A percentile compares a stretch with the other conserved stretches of the same genome.
These are phyloP conservation scores for Olyra latifolia DNA, from an alignment of 176 grass and related monocot genomes.

Conservation along the genomic window DNA sequence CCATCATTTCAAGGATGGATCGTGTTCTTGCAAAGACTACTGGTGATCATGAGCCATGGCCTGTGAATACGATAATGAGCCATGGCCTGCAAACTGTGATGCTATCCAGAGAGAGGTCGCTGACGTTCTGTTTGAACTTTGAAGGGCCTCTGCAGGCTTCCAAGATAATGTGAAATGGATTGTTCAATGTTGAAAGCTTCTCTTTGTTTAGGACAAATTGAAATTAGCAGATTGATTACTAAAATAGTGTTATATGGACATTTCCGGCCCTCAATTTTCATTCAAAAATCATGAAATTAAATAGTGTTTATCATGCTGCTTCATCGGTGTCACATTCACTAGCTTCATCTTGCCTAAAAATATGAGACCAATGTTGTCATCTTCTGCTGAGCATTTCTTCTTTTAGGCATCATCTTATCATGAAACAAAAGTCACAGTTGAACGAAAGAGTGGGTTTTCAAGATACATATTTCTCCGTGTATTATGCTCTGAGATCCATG, in stretches of 20 bases:
- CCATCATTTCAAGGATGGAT: slow-evolving; percentile 84
- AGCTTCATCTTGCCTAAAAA: not conserved
- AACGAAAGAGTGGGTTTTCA: too few species aligned
- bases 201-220: not conserved
- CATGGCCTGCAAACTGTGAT: not conserved
- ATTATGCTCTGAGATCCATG: too few species aligned
- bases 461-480: too few species aligned
- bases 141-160: not conserved
- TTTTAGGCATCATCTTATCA: not conserved
- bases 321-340: not conserved
- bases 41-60: slow-evolving; percentile 54
- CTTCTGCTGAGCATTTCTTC: not conserved
- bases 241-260: not conserved
- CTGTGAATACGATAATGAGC: slow-evolving; percentile 19
- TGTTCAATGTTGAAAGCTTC: not conserved
- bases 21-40: slow-evolving; percentile 84
- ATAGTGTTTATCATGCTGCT: not conserved
- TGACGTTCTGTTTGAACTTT: not conserved
- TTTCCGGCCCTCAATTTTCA: not conserved
- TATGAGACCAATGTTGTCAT: not conserved
- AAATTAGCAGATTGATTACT: not conserved
- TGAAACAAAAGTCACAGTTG: too few species aligned
- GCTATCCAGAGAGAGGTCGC: not conserved
- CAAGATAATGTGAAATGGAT: not conserved
- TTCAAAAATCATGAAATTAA: not conserved